These are phyloP conservation scores for Magnusiomyces suaveolens DNA, from an alignment of 1,139 yeast species.

Conservation along the genomic window DNA sequence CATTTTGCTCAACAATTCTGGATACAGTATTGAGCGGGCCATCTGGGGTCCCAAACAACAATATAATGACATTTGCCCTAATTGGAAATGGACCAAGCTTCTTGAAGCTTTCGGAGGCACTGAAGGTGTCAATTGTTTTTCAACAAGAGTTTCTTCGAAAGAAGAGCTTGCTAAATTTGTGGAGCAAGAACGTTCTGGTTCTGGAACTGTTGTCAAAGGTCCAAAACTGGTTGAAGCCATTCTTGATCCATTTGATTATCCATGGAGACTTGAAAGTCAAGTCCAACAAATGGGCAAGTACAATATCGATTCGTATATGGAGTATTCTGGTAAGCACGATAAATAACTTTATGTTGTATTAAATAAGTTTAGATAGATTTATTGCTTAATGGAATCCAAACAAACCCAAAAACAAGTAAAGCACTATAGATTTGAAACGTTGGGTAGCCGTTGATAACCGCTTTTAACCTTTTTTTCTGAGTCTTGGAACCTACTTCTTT, in stretches of 20 bases:
- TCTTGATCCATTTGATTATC: slow-evolving; percentile 52
- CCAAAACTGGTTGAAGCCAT: slow-evolving; percentile 47
- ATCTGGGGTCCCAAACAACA: slow-evolving; percentile 66
- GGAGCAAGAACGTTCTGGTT: slow-evolving; percentile 20
- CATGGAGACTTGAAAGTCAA: slow-evolving; percentile 40
- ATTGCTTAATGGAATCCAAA: too few species aligned
- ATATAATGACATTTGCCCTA: slow-evolving; percentile 70
- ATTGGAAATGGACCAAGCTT: slow-evolving; percentile 69
- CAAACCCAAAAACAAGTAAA: too few species aligned
- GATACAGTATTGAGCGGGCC: slow-evolving; percentile 79
- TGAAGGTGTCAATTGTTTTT: slow-evolving; percentile 33
- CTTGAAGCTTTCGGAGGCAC: slow-evolving; percentile 61
- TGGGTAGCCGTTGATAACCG: background rate
- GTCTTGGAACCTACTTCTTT: too few species aligned
- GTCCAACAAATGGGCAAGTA: slow-evolving; percentile 24
- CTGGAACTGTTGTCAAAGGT: slow-evolving; percentile 20
- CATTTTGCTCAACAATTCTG: slow-evolving; percentile 66
- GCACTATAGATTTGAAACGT: too few species aligned
- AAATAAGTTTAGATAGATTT: background rate
- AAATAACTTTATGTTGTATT: background rate
- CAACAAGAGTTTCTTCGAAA: slow-evolving; percentile 30
- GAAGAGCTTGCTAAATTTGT: slow-evolving; percentile 26
- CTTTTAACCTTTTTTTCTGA: too few species aligned
- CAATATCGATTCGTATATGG: slow-evolving; percentile 20
- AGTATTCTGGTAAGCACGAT: slow-evolving; percentile 19